Base-by-base conservation (phyloP, 768 basidiomycete genomes). In the Kwoniella europaea region DNA sequence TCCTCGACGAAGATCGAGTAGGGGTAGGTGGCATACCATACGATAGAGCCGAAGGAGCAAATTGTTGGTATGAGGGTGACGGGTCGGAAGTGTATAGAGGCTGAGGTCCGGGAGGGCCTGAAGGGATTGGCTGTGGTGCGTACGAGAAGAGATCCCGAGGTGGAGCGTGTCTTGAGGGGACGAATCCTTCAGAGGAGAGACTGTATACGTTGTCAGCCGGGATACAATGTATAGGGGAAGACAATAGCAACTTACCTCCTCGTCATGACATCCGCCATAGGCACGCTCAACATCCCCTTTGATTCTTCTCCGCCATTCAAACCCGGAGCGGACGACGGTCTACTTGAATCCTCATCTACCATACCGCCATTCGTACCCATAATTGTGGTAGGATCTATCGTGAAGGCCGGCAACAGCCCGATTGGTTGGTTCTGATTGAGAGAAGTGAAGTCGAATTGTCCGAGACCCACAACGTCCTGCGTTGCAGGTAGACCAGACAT, bases 271-370 rank as follows among this genome's bases (percentile, higher is more conserved):
- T 71, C 77, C 35, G 53, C 69, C 24, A 65, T 58, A 18, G 76
- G 74, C 44, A 73, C 78, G 76, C 79, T 79, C 77, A 77, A 74
- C 79, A 79, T 62, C 62, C 63, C 50, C 18, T 71, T 69, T 10
- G 65, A 65, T 60, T 65, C 72, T 68, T 77, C 74, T 59, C 63
- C 71, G 20, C 71, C 75, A 56, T 71, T 70, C 65, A 73, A 43
- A 13, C 72, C 71, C 58, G 78, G 77, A 58, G 77, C 76, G 52
- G 70, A 74, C 20, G 71, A 68, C 12, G 79, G 77, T 64, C 79
- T 62, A 10, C 68, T 63, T 27, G 61, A 42, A 41, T 72, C 72
- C 15, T 79, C 73, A 2, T 66, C 69, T 18, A 10, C 43, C 12
- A 20, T 12, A 12, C 18, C 46, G 27, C 50, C 62, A 50, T 72